These are phyloP conservation scores for Sporothrix mexicana DNA, from an alignment of 2,329 filamentous ascomycete genomes.

Conservation along the genomic window DNA sequence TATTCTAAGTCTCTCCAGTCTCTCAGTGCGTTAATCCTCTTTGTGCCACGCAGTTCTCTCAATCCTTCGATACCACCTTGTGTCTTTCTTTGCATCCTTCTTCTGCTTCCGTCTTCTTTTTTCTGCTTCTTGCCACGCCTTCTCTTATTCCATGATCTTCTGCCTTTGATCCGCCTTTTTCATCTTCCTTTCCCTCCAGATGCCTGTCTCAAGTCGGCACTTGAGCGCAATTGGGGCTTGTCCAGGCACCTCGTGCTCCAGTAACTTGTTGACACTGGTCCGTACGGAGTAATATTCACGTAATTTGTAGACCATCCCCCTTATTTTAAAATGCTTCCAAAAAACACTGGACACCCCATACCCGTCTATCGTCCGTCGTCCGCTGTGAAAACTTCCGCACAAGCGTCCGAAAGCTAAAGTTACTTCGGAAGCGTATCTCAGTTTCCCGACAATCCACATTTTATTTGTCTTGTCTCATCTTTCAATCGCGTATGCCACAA, in stretches of 20 bases:
- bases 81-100: not conserved
- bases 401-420: too few relatives aligned
- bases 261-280: not conserved
- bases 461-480: not conserved
- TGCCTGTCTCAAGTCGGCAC: not conserved
- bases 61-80: not conserved
- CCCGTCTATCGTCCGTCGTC: not conserved
- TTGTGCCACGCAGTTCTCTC: not conserved
- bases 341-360: not conserved
- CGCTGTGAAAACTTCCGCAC: not conserved
- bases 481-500: not conserved
- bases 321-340: not conserved
- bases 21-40: too few relatives aligned
- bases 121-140: not conserved
- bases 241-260: not conserved
- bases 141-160: not conserved
- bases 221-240: not conserved
- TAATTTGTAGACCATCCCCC: not conserved
- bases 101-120: not conserved
- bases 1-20: not conserved
- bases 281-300: not conserved
- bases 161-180: not conserved
- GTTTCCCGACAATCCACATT: not conserved
- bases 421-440: not conserved
- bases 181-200: not conserved